Base-by-base conservation (phyloP, 495 filamentous ascomycete species). In the Aspergillus diversus region DNA sequence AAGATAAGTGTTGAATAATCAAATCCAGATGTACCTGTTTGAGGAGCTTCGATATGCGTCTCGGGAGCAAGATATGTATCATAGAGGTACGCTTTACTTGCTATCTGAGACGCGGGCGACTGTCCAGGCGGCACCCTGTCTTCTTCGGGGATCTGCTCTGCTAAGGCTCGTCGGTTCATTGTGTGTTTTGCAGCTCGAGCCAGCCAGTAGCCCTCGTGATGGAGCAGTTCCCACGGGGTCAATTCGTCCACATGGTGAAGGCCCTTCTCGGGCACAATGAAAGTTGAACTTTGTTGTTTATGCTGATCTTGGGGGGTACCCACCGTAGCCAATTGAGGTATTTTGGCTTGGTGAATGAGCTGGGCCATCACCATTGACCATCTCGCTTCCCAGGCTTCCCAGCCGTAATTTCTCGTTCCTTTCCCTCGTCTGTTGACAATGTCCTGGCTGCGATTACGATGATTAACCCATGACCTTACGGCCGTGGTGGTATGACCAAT, bases 141-240 rank as follows among this genome's bases (percentile, higher is more conserved):
- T 59, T 92, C 90, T 55, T 87, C 81, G 27, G 92, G 86, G 51
- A 96, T 93, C 11, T 84, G 77, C 49, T 81, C 72, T 0, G 92
- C 92, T 52, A 89, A 75, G 4, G 55, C 71, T 52, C 84, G 82
- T 17, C 92, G 85, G 17, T 78, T 71, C 50, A 83, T 82, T 4
- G 87, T 74, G 65, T 92, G 87, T 54, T 85, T 87, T 0, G 89
- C 85, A 3, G 92, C 88, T 13, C 86, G 71, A 32, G 87, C 83
- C 56, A 90, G 86, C 91, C 93, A 97, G 70, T 96, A 97, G 0
- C 93, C 93, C 12, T 89, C 77, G 65, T 97, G 93, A 61, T 97
- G 93, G 5, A 97, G 81, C 11, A 86, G 74, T 58, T 97, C 89
- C 86, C 88, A 93, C 0, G 93, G 91, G 43, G 83, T 81, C 9